Evolutionary conservation across 768 basidiomycete genomes (phyloP).

Genomic region (Cystoderma amianthinum): DNA sequence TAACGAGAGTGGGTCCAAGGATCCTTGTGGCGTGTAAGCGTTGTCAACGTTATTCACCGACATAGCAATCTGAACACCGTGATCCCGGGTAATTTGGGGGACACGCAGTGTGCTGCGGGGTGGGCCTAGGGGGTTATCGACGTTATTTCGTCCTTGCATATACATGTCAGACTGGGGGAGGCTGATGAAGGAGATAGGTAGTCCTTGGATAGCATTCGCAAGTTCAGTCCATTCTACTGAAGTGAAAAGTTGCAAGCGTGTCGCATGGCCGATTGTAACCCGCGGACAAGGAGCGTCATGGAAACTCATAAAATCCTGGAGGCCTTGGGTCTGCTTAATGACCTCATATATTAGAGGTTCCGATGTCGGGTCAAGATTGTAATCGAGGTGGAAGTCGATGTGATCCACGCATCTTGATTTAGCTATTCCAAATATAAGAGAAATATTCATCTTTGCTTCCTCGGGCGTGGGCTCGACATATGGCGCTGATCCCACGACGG

Average conservation of each 20-base stretch:
- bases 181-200: constrained; percentile 48
- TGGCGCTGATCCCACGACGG: constrained; percentile 56
- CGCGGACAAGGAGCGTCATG: constrained; percentile 18
- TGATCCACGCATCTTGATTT: constrained; percentile 25
- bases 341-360: constrained; percentile 53
- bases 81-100: constrained; percentile 34
- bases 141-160: constrained; percentile 48
- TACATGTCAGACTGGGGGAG: constrained; percentile 63
- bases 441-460: constrained; percentile 47
- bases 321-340: constrained; percentile 25
- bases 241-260: constrained; percentile 47
- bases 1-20: constrained; percentile 52
- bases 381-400: constrained; percentile 65
- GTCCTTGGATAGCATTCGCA: constrained; percentile 26
- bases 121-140: constrained; percentile 27
- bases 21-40: constrained; percentile 65
- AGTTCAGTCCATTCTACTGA: constrained; percentile 37
- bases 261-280: constrained; percentile 57
- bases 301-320: constrained; percentile 11
- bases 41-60: constrained; percentile 63
- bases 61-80: constrained; percentile 45
- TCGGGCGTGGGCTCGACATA: constrained; percentile 49
- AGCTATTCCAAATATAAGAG: constrained; percentile 43
- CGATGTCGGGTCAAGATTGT: constrained; percentile 44
- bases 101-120: constrained; percentile 52